These are phyloP conservation scores for Pseudogymnoascus sp. DNA, from an alignment of 2,329 filamentous ascomycete species.

Conservation along the genomic window DNA sequence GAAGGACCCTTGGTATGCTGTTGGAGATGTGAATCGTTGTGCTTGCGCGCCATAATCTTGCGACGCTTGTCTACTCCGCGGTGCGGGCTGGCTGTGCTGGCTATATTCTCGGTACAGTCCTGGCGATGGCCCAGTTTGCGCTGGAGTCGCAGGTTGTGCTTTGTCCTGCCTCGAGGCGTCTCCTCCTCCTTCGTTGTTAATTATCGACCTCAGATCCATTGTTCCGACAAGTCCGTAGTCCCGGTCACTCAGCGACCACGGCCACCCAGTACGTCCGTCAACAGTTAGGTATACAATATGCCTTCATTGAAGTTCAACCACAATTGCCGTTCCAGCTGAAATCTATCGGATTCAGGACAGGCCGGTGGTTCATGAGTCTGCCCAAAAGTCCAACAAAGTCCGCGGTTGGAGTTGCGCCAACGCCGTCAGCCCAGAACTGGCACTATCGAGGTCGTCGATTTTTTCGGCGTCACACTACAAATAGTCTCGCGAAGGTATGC, in stretches of 20 bases:
- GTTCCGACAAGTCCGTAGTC: conserved; percentile 12
- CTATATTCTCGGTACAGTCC: conserved; percentile 27
- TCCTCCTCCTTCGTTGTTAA: conserved; percentile 36
- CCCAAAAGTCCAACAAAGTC: not conserved
- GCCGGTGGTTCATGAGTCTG: conserved; percentile 1
- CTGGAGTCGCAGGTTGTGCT: conserved; percentile 27
- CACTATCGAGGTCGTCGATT: not conserved
- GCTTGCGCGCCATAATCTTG: conserved; percentile 26
- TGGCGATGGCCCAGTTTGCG: conserved; percentile 22
- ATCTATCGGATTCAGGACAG: not conserved
- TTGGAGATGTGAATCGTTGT: conserved; percentile 27
- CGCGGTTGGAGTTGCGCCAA: not conserved
- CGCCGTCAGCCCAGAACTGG: not conserved
- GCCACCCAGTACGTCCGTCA: conserved; percentile 1
- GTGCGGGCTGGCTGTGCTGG: conserved; percentile 22
- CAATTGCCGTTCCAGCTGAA: conserved; percentile 7
- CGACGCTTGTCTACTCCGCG: conserved; percentile 27
- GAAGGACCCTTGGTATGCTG: conserved; percentile 25
- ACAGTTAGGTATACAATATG: not conserved
- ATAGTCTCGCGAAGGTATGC: not conserved
- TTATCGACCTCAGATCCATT: conserved; percentile 47
- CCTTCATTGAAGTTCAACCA: conserved; percentile 5
- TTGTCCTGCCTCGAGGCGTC: conserved; percentile 22
- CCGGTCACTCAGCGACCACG: not conserved
- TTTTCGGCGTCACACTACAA: conserved; percentile 4